These are phyloP conservation scores for Rhipidocladum racemiflorum DNA, from an alignment of 176 grass and related monocot species.

Conservation along the genomic window DNA sequence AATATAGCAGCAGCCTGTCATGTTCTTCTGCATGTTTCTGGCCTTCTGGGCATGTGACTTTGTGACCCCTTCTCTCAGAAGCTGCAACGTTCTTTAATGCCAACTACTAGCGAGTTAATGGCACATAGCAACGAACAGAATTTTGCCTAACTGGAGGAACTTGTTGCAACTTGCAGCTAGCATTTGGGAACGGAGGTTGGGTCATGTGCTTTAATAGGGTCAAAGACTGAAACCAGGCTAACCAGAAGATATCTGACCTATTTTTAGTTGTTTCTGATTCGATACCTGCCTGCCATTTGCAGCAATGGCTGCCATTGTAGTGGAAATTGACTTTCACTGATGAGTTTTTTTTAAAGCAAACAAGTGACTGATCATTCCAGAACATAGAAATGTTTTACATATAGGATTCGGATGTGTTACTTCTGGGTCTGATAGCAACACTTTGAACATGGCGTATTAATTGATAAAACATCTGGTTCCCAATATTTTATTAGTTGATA, in stretches of 20 bases:
- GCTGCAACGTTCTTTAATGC: background rate
- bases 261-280: background rate
- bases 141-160: background rate
- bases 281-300: background rate
- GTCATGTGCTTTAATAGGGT: background rate
- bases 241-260: background rate
- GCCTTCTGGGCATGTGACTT: conserved; percentile 39
- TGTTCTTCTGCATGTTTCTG: background rate
- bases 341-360: background rate
- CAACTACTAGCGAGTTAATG: background rate
- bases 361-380: background rate
- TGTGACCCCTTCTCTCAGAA: background rate
- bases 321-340: background rate
- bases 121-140: background rate
- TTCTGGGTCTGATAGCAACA: too few relatives aligned
- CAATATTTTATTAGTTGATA: too few relatives aligned
- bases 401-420: too few relatives aligned
- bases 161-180: background rate
- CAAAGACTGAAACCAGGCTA: background rate
- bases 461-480: too few relatives aligned
- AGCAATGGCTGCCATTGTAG: background rate
- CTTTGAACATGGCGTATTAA: too few relatives aligned
- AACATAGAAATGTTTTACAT: background rate
- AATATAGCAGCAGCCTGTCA: background rate
- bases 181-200: conserved; percentile 1